Percentiles rank a stretch among this genome's conserved stretches.
Evolutionary conservation across 1,284 basidiomycete genomes (phyloP).

Genomic region (Microstroma glucosiphilum): DNA sequence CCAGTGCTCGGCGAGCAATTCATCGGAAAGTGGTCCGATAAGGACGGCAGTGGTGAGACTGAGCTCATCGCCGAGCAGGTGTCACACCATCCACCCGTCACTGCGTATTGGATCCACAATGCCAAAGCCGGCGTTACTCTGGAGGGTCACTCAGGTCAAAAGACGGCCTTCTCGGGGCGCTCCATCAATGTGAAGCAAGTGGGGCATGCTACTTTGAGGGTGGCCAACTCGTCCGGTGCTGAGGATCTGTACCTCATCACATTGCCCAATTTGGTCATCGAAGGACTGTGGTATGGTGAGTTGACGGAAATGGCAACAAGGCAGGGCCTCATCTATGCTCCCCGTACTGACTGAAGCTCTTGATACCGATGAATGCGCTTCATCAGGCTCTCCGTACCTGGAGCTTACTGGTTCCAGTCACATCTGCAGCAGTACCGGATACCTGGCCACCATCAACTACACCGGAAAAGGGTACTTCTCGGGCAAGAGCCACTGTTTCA

Average conservation of each 20-base stretch:
- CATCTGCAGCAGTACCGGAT: slow-evolving; percentile 75
- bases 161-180: slow-evolving; percentile 65
- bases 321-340: too few species aligned
- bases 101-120: slow-evolving; percentile 69
- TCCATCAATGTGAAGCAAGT: slow-evolving; percentile 90
- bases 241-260: slow-evolving; percentile 74
- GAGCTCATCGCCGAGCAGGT: slow-evolving; percentile 81
- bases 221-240: slow-evolving; percentile 62
- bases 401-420: slow-evolving; percentile 78
- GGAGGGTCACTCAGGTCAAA: slow-evolving; percentile 88
- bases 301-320: too few species aligned
- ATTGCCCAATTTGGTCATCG: slow-evolving; percentile 58
- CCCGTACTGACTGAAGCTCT: too few species aligned
- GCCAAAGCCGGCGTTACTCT: slow-evolving; percentile 69
- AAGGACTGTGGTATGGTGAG: slow-evolving; percentile 51
- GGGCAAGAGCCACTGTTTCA: slow-evolving; percentile 88
- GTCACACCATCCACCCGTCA: slow-evolving; percentile 58
- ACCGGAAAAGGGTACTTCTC: slow-evolving; percentile 88
- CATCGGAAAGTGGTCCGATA: slow-evolving; percentile 83
- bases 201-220: slow-evolving; percentile 79
- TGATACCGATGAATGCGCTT: too few species aligned
- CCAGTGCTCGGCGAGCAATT: slow-evolving; percentile 85
- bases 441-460: slow-evolving; percentile 65
- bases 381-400: slow-evolving; percentile 63
- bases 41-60: slow-evolving; percentile 72